phyloP scores from a whole-genome alignment of 2,329 filamentous ascomycete species.

The Colletotrichum sp. region DNA sequence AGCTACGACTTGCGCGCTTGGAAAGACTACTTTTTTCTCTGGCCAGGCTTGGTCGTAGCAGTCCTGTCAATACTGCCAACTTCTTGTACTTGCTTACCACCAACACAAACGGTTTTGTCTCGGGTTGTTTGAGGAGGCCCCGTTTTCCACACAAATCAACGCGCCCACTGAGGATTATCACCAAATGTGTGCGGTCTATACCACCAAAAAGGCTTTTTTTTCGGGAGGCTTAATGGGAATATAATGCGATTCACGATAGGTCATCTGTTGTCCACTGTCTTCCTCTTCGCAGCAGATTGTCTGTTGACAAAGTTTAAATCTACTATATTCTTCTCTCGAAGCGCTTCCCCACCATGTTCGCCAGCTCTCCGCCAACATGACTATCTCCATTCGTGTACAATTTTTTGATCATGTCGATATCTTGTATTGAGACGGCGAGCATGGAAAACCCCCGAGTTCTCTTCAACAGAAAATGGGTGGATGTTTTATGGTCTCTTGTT shows the following conservation, averaged over 20 bases:
- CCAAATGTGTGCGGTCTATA: slow-evolving; percentile 22
- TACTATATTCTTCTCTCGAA: slow-evolving; percentile 33
- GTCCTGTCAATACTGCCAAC: slow-evolving; percentile 30
- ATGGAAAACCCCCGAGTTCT: not conserved
- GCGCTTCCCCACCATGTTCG: not conserved
- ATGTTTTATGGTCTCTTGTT: slow-evolving; percentile 40
- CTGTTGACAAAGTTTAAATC: slow-evolving; percentile 3
- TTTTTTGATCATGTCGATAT: not conserved
- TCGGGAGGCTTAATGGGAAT: slow-evolving; percentile 10
- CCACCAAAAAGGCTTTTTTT: not conserved
- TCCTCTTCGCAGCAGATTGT: not conserved
- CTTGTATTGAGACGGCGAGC: not conserved
- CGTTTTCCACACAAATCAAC: not conserved
- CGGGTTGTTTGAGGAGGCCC: slow-evolving; percentile 3
- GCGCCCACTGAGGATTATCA: slow-evolving; percentile 34
- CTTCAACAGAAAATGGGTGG: not conserved
- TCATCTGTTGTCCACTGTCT: not conserved
- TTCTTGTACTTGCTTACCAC: slow-evolving; percentile 50
- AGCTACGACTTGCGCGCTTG: slow-evolving; percentile 37
- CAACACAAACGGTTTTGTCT: slow-evolving; percentile 25
- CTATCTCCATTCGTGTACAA: not conserved
- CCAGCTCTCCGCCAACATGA: not conserved
- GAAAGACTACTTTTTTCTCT: slow-evolving; percentile 28
- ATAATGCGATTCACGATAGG: slow-evolving; percentile 26
- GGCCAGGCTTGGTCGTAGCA: slow-evolving; percentile 32